These are phyloP conservation scores for Candida glucosophila DNA, from an alignment of 1,139 yeast genomes.

Conservation along the genomic window DNA sequence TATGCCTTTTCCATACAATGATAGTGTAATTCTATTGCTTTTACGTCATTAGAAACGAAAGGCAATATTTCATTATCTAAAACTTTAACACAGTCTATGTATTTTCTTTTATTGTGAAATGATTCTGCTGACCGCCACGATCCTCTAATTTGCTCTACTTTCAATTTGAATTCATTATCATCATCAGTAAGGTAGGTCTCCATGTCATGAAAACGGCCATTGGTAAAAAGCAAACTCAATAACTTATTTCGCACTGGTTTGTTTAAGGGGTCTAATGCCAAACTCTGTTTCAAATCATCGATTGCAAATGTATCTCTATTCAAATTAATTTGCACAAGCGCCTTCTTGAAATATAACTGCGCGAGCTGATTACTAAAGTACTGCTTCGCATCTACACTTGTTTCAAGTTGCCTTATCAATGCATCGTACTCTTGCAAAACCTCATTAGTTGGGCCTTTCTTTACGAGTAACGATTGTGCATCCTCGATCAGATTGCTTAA, in stretches of 20 bases:
- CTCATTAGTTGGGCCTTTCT: constrained; percentile 19
- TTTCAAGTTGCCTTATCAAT: constrained; percentile 10
- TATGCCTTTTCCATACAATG: constrained; percentile 11
- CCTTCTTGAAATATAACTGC: constrained; percentile 43
- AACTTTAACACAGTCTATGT: constrained; percentile 11
- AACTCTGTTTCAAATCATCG: constrained; percentile 34
- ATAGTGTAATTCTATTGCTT: constrained; percentile 15
- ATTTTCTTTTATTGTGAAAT: constrained; percentile 9
- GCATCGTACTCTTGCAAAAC: constrained; percentile 17
- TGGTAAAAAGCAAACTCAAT: constrained; percentile 34
- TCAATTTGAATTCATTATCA: constrained; percentile 9
- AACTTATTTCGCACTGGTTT: constrained; percentile 36
- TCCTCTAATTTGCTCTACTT: constrained; percentile 11
- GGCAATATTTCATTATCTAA: constrained; percentile 15
- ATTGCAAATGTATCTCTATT: constrained; percentile 41
- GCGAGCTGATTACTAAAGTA: constrained; percentile 10
- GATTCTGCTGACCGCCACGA: constrained; percentile 12
- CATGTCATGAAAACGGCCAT: constrained; percentile 32
- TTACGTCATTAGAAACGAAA: constrained; percentile 15
- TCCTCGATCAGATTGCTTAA: constrained; percentile 2
- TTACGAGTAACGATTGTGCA: constrained; percentile 8
- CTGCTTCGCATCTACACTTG: constrained; percentile 3
- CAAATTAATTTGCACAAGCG: constrained; percentile 42
- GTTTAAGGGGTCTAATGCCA: constrained; percentile 30
- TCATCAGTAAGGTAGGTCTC: constrained; percentile 6